Evolutionary conservation across 306 rosid species (phyloP).

Genomic region (Begonia fuchsioides): DNA sequence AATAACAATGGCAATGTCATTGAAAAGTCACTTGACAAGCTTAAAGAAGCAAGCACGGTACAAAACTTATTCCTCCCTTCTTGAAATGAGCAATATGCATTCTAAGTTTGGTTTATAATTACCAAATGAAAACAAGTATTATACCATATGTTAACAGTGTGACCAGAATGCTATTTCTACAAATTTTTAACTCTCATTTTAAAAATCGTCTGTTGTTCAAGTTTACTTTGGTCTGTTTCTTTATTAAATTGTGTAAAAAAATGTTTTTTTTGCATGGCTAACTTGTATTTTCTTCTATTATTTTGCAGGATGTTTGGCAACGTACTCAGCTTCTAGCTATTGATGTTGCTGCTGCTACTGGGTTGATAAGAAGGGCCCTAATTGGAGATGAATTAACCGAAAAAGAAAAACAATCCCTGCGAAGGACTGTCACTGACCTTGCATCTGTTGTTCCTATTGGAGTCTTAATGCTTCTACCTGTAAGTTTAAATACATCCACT

Average conservation of each 20-base stretch:
- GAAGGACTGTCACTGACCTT: conserved; percentile 78
- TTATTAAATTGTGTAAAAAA: too few species aligned
- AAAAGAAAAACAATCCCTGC: conserved; percentile 72
- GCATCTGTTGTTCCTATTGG: conserved; percentile 96
- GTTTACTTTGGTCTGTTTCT: too few species aligned
- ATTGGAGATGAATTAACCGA: conserved; percentile 81
- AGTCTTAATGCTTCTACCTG: conserved; percentile 91
- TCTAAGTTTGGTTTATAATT: neutral
- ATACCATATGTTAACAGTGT: too few species aligned
- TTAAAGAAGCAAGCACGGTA: conserved; percentile 79
- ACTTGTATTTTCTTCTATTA: conserved; percentile 3
- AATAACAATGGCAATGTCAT: conserved; percentile 43
- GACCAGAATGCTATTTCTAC: too few species aligned
- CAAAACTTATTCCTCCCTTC: conserved; percentile 11
- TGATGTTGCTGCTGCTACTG: conserved; percentile 67
- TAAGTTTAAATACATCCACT: conserved; percentile 15
- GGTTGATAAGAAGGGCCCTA: conserved; percentile 59
- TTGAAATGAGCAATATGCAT: neutral
- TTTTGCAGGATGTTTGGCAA: conserved; percentile 87
- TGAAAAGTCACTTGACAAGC: conserved; percentile 57
- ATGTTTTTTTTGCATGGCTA: too few species aligned
- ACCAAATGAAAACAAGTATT: too few species aligned
- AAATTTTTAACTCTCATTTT: too few species aligned
- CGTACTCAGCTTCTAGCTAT: conserved; percentile 92
- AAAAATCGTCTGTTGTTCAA: too few species aligned